Evolutionary conservation across 345 rosid species (phyloP).

Genomic region (Bruguiera parviflora): DNA sequence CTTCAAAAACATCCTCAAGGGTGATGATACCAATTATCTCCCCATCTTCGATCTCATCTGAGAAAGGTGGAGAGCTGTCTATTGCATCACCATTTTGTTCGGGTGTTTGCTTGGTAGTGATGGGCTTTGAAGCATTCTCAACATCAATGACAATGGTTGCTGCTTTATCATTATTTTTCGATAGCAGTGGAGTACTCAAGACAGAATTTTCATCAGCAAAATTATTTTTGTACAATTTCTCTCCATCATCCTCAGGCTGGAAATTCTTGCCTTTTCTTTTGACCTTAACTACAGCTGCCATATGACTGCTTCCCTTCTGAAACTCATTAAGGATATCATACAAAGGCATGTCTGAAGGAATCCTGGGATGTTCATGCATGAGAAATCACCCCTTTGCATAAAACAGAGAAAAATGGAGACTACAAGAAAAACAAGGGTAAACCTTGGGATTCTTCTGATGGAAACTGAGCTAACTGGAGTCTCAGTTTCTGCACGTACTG

Average conservation of each 20-base stretch:
- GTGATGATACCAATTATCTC: conserved; percentile 34
- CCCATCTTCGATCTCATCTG: conserved; percentile 27
- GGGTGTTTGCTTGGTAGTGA: conserved; percentile 8
- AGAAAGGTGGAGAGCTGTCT: neutral
- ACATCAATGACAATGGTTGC: conserved; percentile 11
- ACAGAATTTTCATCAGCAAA: conserved; percentile 12
- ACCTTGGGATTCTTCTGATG: conserved; percentile 31
- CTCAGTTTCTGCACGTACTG: conserved; percentile 30
- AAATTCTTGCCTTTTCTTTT: conserved; percentile 1
- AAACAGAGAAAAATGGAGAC: neutral
- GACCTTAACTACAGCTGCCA: conserved; percentile 28
- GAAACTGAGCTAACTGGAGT: conserved; percentile 33
- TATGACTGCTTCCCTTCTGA: conserved; percentile 32
- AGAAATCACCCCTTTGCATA: conserved; percentile 13
- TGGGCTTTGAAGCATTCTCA: conserved; percentile 19
- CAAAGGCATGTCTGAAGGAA: conserved; percentile 26
- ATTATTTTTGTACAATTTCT: conserved; percentile 12
- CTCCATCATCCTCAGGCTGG: conserved; percentile 5
- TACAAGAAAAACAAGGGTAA: conserved; percentile 1
- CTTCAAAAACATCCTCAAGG: conserved; percentile 32
- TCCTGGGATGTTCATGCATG: conserved; percentile 21
- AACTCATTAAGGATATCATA: conserved; percentile 30
- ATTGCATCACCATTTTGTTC: conserved; percentile 21
- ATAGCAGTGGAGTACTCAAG: conserved; percentile 10
- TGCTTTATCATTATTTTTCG: conserved; percentile 2